Base-by-base conservation (phyloP, 2,329 filamentous ascomycete species). In the Aspergillus bombycis region DNA sequence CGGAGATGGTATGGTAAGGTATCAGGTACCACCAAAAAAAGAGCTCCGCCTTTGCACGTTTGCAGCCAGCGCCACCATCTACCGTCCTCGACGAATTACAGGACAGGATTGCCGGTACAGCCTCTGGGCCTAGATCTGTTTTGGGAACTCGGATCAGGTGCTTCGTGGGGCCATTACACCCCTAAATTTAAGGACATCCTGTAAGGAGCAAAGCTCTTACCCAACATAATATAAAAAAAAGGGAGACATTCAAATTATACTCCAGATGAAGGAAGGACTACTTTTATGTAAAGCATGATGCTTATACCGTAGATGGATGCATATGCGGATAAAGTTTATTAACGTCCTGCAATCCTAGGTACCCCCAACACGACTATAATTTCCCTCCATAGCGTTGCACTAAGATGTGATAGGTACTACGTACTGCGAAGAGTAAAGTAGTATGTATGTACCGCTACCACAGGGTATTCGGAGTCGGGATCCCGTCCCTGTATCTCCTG, bases 51-150 rank as follows among this genome's bases (percentile, higher is more conserved):
- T 10, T 41, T 58, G 30, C 57, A 50, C 57, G 57, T 58, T 52
- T 58, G 43, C 57, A 58, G 45, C 45, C 43, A 58, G 57, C 45
- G 57, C 57, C 57, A 52, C 45, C 28, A n/a, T n/a, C 11, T 32
- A 38, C 34, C 30, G 9, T 38, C 21, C 11, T 36, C n/a, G 52
- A 55, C 52, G 52, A 55, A 55, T 55, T 19, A 55, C 21, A 8
- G 52, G 38, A 36, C 34, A 36, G 32, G 38, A 34, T 53, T 21
- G 38, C 26, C 28, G 16, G 50, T 53, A 36, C 52, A 10, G 32
- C 52, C n/a, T 26, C 52, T 26, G 52, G 52, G 34, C 23, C 52
- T 28, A 55, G 52, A 55, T 43, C 54, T 38, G 6, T 28, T 50
- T 50, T 38, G 28, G 57, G 23, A 50, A 54, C 16, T 50, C 34